Evolutionary conservation across 208 protist species (phyloP), one percentile per base, ranked within the genome.

Genomic region (Herpetomonas samuelpessoai): DNA sequence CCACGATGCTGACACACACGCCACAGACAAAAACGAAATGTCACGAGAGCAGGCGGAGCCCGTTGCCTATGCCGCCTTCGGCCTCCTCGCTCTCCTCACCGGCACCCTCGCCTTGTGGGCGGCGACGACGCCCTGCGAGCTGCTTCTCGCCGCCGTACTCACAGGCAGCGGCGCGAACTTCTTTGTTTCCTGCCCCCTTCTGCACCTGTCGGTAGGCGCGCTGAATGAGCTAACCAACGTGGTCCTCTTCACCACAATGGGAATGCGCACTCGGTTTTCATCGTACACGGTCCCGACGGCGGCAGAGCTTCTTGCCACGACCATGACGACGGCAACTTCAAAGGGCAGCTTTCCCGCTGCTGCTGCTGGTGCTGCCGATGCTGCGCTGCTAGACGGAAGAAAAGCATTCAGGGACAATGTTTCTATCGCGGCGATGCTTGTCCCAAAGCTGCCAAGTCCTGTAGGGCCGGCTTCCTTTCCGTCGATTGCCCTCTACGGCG

Each of bases 231-330:
- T 55, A 27, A 55, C 29, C 59, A 72, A 72, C 47, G 27, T 65
- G 2, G 52, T 72, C 14, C 51, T 72, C 26, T 72, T 72, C 53
- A 65, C 66, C 16, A 72, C 46, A 6, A 62, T 60, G 24, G 66
- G 66, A 6, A 19, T 72, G 45, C 57, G 66, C 12, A 63, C 47
- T 6, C 25, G 26, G 18, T 52, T 54, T 39, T 41, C 18, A 29
- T 25, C 21, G 16, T 63, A 21, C 49, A 46, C 28, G 22, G 46
- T 25, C 39, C 57, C 6, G 12, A 47, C 48, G 10, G 12, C 35
- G 26, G 2, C 22, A 1, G 18, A 22, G 35, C 25, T 49, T 9
- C 10, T 4, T 39, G 41, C 21, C 9, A 21, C 0, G 6, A 6
- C 22, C 18, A 16, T 14, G 4, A 3, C 21, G 53, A 27, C 9